A percentile compares a stretch with the other conserved stretches of the same genome.
Conservation (phyloP, 129 eudicot genomes). For the Lonicera japonica region DNA sequence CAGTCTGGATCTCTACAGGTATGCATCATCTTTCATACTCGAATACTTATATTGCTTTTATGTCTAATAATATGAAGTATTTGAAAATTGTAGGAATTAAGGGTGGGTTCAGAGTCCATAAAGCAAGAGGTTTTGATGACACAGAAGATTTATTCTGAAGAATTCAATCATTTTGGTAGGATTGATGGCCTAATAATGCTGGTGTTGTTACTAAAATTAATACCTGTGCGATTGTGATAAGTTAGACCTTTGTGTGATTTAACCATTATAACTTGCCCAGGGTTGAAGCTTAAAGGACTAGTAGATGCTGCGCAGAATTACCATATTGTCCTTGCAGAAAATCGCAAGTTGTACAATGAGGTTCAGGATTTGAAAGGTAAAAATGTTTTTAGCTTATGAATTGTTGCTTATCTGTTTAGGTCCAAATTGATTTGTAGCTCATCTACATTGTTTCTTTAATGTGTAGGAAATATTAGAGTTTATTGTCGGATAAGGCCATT, state of each 20-base stretch:
- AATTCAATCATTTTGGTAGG: constrained; percentile 55
- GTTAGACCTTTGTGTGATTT: background rate
- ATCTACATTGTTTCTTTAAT: constrained; percentile 11
- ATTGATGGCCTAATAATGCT: background rate
- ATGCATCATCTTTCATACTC: constrained; percentile 2
- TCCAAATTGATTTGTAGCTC: background rate
- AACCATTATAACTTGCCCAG: constrained; percentile 21
- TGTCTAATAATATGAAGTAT: background rate
- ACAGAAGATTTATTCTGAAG: constrained; percentile 45
- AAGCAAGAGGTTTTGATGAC: constrained; percentile 56
- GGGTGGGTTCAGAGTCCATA: constrained; percentile 45
- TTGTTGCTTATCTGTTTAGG: background rate
- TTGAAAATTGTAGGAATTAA: constrained; percentile 38
- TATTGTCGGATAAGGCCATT: constrained; percentile 87
- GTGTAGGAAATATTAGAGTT: constrained; percentile 77
- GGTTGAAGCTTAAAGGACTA: constrained; percentile 49
- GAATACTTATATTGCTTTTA: background rate
- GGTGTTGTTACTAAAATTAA: background rate
- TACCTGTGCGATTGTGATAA: background rate
- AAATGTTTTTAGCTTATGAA: background rate
- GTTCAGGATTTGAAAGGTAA: constrained; percentile 89
- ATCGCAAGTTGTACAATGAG: constrained; percentile 72
- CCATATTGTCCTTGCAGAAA: constrained; percentile 60
- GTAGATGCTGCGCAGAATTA: constrained; percentile 83
- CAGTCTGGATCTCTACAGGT: constrained; percentile 60